Percentiles rank a stretch among this genome's conserved stretches.
Evolutionary conservation across 768 basidiomycete species (phyloP).

Genomic region (Kondoa malvinella): DNA sequence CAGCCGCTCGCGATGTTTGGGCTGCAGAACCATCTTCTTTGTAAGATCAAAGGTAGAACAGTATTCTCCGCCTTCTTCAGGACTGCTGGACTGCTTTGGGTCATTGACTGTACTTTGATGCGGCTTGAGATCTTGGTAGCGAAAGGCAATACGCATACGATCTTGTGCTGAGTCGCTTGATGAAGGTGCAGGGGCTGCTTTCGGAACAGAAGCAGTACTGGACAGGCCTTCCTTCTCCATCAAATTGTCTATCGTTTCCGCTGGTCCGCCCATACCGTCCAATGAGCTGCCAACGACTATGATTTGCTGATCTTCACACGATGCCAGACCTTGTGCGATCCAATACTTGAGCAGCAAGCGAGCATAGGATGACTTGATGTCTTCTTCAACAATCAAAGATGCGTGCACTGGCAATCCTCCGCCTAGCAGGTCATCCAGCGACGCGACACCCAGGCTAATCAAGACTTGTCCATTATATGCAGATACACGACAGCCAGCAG

Average conservation of each 20-base stretch:
- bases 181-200: not conserved
- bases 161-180: slow-evolving; percentile 30
- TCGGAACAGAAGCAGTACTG: slow-evolving; percentile 30
- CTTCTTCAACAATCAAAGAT: slow-evolving; percentile 58
- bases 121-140: slow-evolving; percentile 82
- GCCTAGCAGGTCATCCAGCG: slow-evolving; percentile 85
- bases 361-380: slow-evolving; percentile 68
- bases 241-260: slow-evolving; percentile 47
- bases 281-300: slow-evolving; percentile 41
- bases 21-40: slow-evolving; percentile 41
- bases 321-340: slow-evolving; percentile 58
- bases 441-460: slow-evolving; percentile 69
- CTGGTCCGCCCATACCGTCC: slow-evolving; percentile 35
- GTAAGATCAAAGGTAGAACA: slow-evolving; percentile 61
- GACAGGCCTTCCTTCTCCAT: slow-evolving; percentile 54
- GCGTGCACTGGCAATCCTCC: slow-evolving; percentile 75
- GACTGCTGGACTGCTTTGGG: not conserved
- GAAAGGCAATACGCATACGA: slow-evolving; percentile 84
- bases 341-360: slow-evolving; percentile 75
- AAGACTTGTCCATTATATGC: slow-evolving; percentile 30
- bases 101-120: slow-evolving; percentile 58
- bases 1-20: slow-evolving; percentile 37
- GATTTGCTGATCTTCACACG: slow-evolving; percentile 47
- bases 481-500: slow-evolving; percentile 30
- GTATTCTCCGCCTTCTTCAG: slow-evolving; percentile 37